Conservation (phyloP, 331 rosid genomes). For the Phaseolus coccineus region DNA sequence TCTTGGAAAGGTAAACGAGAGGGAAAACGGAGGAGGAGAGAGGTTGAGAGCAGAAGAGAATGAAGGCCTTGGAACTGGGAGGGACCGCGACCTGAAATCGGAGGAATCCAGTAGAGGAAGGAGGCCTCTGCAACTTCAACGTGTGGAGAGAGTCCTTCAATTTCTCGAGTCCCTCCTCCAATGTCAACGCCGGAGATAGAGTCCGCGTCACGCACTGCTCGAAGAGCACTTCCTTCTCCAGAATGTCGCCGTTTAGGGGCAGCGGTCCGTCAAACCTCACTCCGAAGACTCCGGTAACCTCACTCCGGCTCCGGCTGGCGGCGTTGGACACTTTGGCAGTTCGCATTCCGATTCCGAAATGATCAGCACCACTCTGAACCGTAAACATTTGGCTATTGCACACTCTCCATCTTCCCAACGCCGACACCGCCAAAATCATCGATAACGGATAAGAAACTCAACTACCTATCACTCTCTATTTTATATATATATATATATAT, state of each 20-base stretch:
- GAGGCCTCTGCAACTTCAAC: constrained; percentile 66
- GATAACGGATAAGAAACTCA: background rate
- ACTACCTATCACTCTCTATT: too few relatives aligned
- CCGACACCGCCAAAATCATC: background rate
- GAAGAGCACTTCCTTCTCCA: constrained; percentile 48
- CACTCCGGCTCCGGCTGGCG: background rate
- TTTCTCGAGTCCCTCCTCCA: constrained; percentile 72
- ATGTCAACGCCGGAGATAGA: constrained; percentile 77
- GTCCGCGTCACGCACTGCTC: constrained; percentile 74
- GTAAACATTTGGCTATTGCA: background rate
- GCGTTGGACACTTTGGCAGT: background rate
- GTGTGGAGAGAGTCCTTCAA: constrained; percentile 66
- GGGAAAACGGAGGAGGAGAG: constrained; percentile 73
- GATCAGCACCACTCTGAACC: background rate
- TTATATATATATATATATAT: too few relatives aligned
- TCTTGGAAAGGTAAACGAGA: constrained; percentile 74
- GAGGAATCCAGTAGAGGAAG: constrained; percentile 60
- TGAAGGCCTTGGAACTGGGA: constrained; percentile 81
- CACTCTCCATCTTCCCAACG: background rate
- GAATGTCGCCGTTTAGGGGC: constrained; percentile 38
- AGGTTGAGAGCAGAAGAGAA: constrained; percentile 84
- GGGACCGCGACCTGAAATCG: constrained; percentile 94
- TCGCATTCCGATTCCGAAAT: background rate
- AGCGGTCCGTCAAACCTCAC: constrained; percentile 49
- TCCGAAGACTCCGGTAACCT: constrained; percentile 49